Percentiles rank a stretch among this genome's conserved stretches.
phyloP scores from a whole-genome alignment of 768 basidiomycete genomes.

The Harrya chromipes region DNA sequence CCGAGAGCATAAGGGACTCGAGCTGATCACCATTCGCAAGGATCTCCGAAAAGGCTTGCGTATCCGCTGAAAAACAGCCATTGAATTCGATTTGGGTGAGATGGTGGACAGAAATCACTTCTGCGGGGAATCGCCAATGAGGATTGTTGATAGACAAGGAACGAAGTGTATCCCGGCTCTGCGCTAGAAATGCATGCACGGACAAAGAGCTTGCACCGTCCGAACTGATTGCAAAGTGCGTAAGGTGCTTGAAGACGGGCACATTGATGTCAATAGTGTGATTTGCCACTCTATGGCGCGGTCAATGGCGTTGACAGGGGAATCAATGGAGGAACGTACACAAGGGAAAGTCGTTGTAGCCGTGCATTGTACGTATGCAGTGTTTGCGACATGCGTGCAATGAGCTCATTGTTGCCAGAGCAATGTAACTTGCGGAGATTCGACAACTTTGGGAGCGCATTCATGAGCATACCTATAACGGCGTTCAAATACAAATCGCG shows the following conservation, averaged over 20 bases:
- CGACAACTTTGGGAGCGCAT: constrained; percentile 59
- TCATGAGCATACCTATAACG: constrained; percentile 59
- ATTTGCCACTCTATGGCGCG: constrained; percentile 31
- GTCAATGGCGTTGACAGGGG: not conserved
- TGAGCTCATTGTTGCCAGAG: constrained; percentile 52
- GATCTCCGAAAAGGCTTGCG: constrained; percentile 55
- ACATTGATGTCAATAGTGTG: constrained; percentile 43
- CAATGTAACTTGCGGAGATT: constrained; percentile 62
- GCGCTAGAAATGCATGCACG: constrained; percentile 47
- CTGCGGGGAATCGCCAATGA: constrained; percentile 55
- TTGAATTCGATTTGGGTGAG: constrained; percentile 62
- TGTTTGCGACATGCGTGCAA: constrained; percentile 49
- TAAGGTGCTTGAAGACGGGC: constrained; percentile 52
- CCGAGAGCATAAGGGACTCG: constrained; percentile 55
- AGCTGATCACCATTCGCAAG: constrained; percentile 60
- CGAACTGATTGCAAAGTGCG: constrained; percentile 55
- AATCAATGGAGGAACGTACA: constrained; percentile 33
- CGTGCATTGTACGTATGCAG: constrained; percentile 51
- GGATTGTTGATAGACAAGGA: constrained; percentile 53
- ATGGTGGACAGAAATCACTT: constrained; percentile 55
- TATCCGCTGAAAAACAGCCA: constrained; percentile 50
- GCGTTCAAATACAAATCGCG: not conserved
- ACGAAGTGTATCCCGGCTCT: constrained; percentile 51
- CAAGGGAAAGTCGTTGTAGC: constrained; percentile 54
- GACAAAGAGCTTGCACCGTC: constrained; percentile 39